Conservation (phyloP, 495 filamentous ascomycete species). For the Aspergillus panamensis region DNA sequence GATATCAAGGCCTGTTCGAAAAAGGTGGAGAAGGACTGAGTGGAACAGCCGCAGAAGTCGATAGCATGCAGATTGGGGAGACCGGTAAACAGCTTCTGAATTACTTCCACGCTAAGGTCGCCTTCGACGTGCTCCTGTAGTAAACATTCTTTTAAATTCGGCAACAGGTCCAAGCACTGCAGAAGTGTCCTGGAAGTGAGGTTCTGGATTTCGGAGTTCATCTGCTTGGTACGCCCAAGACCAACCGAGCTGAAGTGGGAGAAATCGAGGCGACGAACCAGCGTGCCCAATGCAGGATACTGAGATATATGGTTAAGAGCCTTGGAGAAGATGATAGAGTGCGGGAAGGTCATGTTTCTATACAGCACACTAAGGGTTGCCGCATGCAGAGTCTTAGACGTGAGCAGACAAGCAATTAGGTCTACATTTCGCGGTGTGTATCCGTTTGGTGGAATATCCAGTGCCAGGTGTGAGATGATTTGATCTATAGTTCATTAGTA, state of each 20-base stretch:
- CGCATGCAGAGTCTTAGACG: constrained; percentile 70
- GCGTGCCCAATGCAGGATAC: constrained; percentile 69
- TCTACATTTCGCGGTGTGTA: constrained; percentile 78
- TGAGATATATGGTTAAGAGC: constrained; percentile 67
- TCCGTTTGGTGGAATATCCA: constrained; percentile 75
- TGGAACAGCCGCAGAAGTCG: constrained; percentile 78
- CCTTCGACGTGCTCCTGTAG: constrained; percentile 82
- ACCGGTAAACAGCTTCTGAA: constrained; percentile 66
- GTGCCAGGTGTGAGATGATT: constrained; percentile 70
- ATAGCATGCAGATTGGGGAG: constrained; percentile 65
- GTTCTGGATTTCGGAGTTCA: constrained; percentile 77
- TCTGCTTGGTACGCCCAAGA: constrained; percentile 73
- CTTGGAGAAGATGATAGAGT: constrained; percentile 83
- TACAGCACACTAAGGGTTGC: constrained; percentile 77
- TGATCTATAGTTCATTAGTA: constrained; percentile 47
- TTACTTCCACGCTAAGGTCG: constrained; percentile 64
- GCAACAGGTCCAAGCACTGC: constrained; percentile 69
- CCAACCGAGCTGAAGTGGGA: constrained; percentile 85
- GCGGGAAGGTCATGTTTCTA: constrained; percentile 79
- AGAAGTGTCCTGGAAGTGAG: constrained; percentile 73
- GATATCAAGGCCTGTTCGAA: constrained; percentile 47
- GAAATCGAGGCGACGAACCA: constrained; percentile 81
- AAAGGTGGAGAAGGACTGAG: constrained; percentile 63
- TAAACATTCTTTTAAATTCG: constrained; percentile 76
- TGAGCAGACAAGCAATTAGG: constrained; percentile 71